These are phyloP conservation scores for Pochonia chlamydosporia DNA, from an alignment of 2,329 filamentous ascomycete species.

Conservation along the genomic window DNA sequence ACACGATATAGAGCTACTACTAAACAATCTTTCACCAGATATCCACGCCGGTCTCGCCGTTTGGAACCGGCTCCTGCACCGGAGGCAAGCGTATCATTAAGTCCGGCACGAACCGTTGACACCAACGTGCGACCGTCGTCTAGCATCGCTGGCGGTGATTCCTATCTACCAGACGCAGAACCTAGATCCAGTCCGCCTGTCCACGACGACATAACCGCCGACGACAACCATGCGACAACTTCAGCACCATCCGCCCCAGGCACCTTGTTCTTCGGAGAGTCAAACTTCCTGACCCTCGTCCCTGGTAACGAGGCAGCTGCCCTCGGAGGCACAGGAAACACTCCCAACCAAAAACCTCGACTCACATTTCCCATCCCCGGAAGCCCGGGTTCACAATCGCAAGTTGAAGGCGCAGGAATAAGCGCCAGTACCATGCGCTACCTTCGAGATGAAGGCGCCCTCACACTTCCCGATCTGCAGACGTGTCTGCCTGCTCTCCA, in stretches of 20 bases:
- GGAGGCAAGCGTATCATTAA: conserved; percentile 7
- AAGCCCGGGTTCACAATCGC: conserved; percentile 17
- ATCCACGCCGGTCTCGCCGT: conserved; percentile 16
- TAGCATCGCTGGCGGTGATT: conserved; percentile 4
- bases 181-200: background rate
- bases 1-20: background rate
- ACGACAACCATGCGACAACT: conserved; percentile 1
- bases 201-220: conserved; percentile 2
- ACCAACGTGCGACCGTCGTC: conserved; percentile 1
- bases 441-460: conserved; percentile 36
- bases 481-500: conserved; percentile 37
- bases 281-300: conserved; percentile 31
- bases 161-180: conserved; percentile 3
- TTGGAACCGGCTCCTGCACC: conserved; percentile 11
- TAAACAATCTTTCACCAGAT: conserved; percentile 10
- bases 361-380: conserved; percentile 24
- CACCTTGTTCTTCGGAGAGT: conserved; percentile 31
- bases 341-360: conserved; percentile 15
- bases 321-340: background rate
- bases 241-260: conserved; percentile 17
- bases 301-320: conserved; percentile 15
- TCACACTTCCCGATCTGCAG: conserved; percentile 37
- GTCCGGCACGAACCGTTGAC: conserved; percentile 5
- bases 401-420: conserved; percentile 26
- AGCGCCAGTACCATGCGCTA: conserved; percentile 42